phyloP scores from a whole-genome alignment of 768 basidiomycete species.

The Xerocomus brunneocitrinus region DNA sequence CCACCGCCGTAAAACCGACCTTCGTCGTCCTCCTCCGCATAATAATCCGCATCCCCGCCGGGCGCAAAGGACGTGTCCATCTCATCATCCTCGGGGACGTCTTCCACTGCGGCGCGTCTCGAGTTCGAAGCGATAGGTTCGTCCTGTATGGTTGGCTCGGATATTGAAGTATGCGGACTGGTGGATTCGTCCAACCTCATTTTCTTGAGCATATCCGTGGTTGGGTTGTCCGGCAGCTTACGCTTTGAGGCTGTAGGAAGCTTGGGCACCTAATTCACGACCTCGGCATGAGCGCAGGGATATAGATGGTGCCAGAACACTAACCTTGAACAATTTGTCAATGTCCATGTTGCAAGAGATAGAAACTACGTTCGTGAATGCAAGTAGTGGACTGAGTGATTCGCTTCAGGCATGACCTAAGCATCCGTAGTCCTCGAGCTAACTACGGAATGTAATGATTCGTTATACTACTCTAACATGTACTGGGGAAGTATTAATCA shows the following conservation, averaged over 20 bases:
- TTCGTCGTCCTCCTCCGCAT: conserved; percentile 86
- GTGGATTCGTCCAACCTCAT: conserved; percentile 51
- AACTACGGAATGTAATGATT: not conserved
- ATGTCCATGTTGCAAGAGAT: conserved; percentile 37
- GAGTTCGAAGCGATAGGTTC: conserved; percentile 21
- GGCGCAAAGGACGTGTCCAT: conserved; percentile 60
- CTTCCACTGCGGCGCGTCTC: conserved; percentile 54
- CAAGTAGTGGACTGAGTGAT: not conserved
- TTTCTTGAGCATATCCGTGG: conserved; percentile 79
- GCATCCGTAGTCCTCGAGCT: not conserved
- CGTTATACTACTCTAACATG: conserved; percentile 5
- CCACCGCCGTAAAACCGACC: conserved; percentile 94
- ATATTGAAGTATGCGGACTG: not conserved
- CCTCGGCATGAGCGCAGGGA: conserved; percentile 1
- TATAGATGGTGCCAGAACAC: not conserved
- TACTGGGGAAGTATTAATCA: not conserved
- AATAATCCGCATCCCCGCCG: conserved; percentile 87
- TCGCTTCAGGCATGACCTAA: conserved; percentile 11
- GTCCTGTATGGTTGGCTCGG: conserved; percentile 10
- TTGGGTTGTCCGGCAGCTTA: conserved; percentile 71
- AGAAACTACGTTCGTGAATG: not conserved
- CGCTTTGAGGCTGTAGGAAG: conserved; percentile 64
- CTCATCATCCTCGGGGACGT: conserved; percentile 36
- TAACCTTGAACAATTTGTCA: conserved; percentile 47
- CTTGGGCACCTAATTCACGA: conserved; percentile 52